Base-by-base conservation (phyloP, 164 flowering plant species). In the Protea cynaroides region DNA sequence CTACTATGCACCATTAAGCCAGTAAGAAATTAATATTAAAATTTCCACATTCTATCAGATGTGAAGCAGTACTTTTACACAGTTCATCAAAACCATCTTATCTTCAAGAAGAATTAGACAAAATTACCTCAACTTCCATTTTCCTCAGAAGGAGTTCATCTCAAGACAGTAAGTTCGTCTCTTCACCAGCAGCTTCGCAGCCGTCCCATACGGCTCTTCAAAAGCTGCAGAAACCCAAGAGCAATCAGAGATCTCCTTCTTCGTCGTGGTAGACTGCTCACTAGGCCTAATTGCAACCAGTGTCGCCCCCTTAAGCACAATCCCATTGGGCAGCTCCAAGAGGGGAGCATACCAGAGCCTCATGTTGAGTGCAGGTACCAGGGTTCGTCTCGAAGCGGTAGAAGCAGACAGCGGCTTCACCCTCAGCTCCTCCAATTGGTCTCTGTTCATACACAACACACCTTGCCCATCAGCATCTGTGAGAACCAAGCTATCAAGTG, bases 401-500 rank as follows among this genome's bases (percentile, higher is more conserved):
- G 94, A 87, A 25, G 92, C 92, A 23, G 92, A 84, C 43, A 89
- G 69, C 0, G 97, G 96, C 78, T 91, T 91, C 79, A 87, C 92
- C 70, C 94, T 82, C 71, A 89, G 59, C 79, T 91, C 97, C 72
- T 86, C 89, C 54, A 91, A 67, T 79, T 91, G 97, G 43, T 86
- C 90, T 69, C 79, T 84, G 60, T 84, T 85, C 97, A 91, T 91
- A 25, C 82, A 80, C 70, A 91, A 61, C 68, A 87, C 86, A 11
- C 97, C 97, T 65, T 89, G 97, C 62, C 96, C 96, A 72, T 91
- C 96, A 0, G 88, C 83, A 73, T 91, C 97, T 0, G 90, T 89
- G 69, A 89, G 60, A 1, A 86, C 86, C 77, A 91, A 65, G 50
- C 73, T 86, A 36, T 86, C 92, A 59, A 91, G 75, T 3, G 92